These are phyloP conservation scores for Stephania yunnanensis DNA, from an alignment of 164 flowering plant species.

Conservation along the genomic window DNA sequence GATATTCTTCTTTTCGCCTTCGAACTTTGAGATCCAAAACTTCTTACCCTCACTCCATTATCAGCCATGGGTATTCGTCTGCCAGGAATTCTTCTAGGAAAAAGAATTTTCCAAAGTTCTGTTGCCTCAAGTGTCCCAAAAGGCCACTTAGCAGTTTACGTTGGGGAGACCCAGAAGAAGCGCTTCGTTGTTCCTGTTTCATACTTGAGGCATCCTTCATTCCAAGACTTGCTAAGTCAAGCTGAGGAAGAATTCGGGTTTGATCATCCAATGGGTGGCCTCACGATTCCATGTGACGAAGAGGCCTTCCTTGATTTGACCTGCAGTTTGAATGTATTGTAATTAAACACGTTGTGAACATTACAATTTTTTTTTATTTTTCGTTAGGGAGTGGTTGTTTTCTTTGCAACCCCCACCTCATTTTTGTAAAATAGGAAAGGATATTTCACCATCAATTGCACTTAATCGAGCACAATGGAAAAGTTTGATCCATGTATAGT, in stretches of 20 bases:
- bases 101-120: constrained; percentile 3
- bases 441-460: too few species aligned
- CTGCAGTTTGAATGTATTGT: neutral
- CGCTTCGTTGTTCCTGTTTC: constrained; percentile 1
- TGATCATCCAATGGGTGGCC: constrained; percentile 10
- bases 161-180: neutral
- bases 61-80: constrained; percentile 18
- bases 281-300: constrained; percentile 2
- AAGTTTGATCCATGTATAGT: too few species aligned
- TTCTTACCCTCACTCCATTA: neutral
- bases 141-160: too few species aligned
- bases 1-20: neutral
- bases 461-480: too few species aligned
- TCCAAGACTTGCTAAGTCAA: constrained; percentile 6
- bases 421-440: constrained; percentile 8
- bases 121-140: neutral
- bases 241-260: constrained; percentile 9
- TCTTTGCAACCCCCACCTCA: neutral
- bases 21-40: neutral
- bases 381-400: neutral
- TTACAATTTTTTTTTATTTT: too few species aligned
- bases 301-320: constrained; percentile 4
- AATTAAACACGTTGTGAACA: too few species aligned
- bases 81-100: constrained; percentile 5
- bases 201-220: neutral